Conservation (phyloP, 2,329 filamentous ascomycete genomes). For the Tolypocladium album region DNA sequence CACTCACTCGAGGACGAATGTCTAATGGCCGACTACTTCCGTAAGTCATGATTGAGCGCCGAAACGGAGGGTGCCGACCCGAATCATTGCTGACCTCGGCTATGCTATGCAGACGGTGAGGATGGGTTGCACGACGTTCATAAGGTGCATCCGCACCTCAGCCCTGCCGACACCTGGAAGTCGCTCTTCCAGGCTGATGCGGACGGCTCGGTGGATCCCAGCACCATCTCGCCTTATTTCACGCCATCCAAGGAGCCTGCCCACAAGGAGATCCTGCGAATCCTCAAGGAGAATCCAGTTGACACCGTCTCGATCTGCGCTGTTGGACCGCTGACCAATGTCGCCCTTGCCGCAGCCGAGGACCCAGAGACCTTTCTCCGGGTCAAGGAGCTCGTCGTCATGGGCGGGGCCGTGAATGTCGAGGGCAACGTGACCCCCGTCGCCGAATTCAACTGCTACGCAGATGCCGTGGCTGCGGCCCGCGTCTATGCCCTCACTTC, state of each 20-base stretch:
- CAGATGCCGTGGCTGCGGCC: slow-evolving; percentile 70
- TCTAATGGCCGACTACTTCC: slow-evolving; percentile 78
- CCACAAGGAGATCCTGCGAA: slow-evolving; percentile 79
- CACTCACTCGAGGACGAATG: slow-evolving; percentile 76
- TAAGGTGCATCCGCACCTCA: slow-evolving; percentile 61
- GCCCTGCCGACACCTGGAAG: slow-evolving; percentile 64
- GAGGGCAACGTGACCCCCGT: slow-evolving; percentile 77
- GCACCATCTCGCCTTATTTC: slow-evolving; percentile 52
- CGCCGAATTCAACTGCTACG: slow-evolving; percentile 93
- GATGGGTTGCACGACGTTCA: slow-evolving; percentile 74
- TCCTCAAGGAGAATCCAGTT: slow-evolving; percentile 70
- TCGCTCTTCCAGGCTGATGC: slow-evolving; percentile 42
- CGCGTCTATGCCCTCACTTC: slow-evolving; percentile 71
- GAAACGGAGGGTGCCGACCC: background rate
- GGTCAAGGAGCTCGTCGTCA: slow-evolving; percentile 85
- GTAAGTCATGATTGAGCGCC: slow-evolving; percentile 37
- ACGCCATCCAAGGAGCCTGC: slow-evolving; percentile 62
- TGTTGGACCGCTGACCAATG: slow-evolving; percentile 85
- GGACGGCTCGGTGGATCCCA: slow-evolving; percentile 23
- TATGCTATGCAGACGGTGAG: slow-evolving; percentile 45
- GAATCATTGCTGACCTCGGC: slow-evolving; percentile 1
- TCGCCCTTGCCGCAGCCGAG: slow-evolving; percentile 77
- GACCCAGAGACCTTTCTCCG: slow-evolving; percentile 84
- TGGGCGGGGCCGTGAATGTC: slow-evolving; percentile 77
- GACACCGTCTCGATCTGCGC: slow-evolving; percentile 85